These are phyloP conservation scores for Fusarium globosum DNA, from an alignment of 2,329 filamentous ascomycete species.

Conservation along the genomic window DNA sequence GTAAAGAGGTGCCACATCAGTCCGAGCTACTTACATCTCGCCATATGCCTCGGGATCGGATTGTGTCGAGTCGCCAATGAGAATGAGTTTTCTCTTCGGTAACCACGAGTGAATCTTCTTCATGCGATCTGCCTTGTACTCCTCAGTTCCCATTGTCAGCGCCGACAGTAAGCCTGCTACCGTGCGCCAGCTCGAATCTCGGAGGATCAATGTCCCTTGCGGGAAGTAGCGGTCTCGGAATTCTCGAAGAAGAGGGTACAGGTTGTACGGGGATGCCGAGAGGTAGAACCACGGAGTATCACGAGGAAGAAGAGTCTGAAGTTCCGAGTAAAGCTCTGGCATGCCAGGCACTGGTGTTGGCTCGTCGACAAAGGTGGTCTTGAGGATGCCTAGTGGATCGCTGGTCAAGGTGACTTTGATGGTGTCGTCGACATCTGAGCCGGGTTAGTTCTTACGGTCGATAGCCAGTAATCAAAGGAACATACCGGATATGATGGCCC, in stretches of 20 bases:
- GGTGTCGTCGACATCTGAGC: constrained; percentile 87
- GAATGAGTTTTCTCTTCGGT: constrained; percentile 81
- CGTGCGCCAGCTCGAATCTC: constrained; percentile 88
- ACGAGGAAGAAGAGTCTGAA: constrained; percentile 64
- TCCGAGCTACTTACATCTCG: constrained; percentile 68
- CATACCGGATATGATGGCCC: constrained; percentile 81
- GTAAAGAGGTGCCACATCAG: background rate
- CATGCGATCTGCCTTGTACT: constrained; percentile 87
- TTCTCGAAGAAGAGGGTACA: constrained; percentile 84
- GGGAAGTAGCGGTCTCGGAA: constrained; percentile 81
- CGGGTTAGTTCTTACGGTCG: constrained; percentile 24
- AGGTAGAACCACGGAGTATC: constrained; percentile 90
- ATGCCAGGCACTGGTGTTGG: constrained; percentile 80
- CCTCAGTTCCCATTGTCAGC: constrained; percentile 82
- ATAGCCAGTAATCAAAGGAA: background rate
- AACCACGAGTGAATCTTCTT: constrained; percentile 82
- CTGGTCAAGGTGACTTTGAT: constrained; percentile 91
- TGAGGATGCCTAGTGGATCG: constrained; percentile 82
- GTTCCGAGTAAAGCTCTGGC: constrained; percentile 81
- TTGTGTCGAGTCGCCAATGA: constrained; percentile 91
- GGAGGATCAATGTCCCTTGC: constrained; percentile 82
- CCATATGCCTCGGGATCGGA: constrained; percentile 91
- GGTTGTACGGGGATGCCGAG: constrained; percentile 92
- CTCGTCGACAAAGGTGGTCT: constrained; percentile 83
- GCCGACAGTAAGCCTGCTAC: constrained; percentile 81